Percentiles rank a stretch among this genome's conserved stretches.
These are phyloP conservation scores for Maudiozyma saulgeensis DNA, from an alignment of 805 yeast genomes.

Conservation along the genomic window DNA sequence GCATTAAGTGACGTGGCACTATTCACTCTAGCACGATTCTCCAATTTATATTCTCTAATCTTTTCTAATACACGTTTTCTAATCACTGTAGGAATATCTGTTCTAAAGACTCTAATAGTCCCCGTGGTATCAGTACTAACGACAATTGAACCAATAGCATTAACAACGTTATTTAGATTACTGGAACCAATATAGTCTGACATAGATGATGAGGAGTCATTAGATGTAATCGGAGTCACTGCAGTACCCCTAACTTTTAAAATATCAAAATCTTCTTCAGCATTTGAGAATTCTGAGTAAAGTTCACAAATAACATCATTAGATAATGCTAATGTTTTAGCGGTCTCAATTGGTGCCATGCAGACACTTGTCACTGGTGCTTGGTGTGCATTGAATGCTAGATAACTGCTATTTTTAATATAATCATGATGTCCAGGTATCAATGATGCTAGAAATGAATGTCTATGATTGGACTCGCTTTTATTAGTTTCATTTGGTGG, in stretches of 20 bases:
- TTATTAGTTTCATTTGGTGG: neutral
- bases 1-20: conserved; percentile 3
- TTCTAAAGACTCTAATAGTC: conserved; percentile 63
- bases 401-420: conserved; percentile 42
- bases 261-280: conserved; percentile 3
- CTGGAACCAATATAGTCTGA: neutral
- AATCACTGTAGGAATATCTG: conserved; percentile 54
- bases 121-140: conserved; percentile 74
- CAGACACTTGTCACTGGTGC: conserved; percentile 63
- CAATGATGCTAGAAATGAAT: neutral
- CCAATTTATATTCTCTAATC: conserved; percentile 9
- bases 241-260: neutral
- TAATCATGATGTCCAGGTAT: neutral
- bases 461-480: neutral
- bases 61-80: conserved; percentile 29
- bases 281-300: conserved; percentile 23
- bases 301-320: conserved; percentile 74
- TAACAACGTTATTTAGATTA: conserved; percentile 17
- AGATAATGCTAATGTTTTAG: conserved; percentile 55
- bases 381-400: conserved; percentile 69
- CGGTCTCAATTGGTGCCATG: conserved; percentile 66
- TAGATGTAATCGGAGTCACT: neutral
- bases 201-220: neutral
- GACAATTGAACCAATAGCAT: conserved; percentile 40
- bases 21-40: neutral